Conservation (phyloP, 2,329 filamentous ascomycete genomes). For the Pestalotiopsis sp. region DNA sequence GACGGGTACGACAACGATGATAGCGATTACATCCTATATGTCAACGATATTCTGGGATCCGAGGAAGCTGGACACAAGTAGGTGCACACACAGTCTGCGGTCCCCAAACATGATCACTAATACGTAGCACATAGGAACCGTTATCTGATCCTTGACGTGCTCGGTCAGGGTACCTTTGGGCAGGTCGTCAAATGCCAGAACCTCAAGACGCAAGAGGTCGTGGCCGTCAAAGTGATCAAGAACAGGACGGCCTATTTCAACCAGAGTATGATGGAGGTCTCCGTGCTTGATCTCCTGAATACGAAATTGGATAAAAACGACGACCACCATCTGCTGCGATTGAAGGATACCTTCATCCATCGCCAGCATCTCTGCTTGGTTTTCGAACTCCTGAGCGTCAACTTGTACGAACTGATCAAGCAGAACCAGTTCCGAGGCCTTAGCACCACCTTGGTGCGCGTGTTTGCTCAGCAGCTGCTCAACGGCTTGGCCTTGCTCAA, state of each 20-base stretch:
- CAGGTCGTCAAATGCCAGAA: constrained; percentile 99
- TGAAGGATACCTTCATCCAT: constrained; percentile 99
- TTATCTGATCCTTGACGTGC: constrained; percentile 94
- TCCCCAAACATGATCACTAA: constrained; percentile 7
- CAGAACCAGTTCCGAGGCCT: constrained; percentile 98
- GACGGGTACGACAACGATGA: constrained; percentile 99
- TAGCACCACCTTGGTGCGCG: constrained; percentile 93
- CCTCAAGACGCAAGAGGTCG: constrained; percentile 95
- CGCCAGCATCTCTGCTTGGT: constrained; percentile 94
- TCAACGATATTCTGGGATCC: constrained; percentile 96
- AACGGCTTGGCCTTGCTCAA: constrained; percentile 91
- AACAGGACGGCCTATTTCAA: constrained; percentile 99
- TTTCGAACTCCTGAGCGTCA: constrained; percentile 95
- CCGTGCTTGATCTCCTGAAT: constrained; percentile 93
- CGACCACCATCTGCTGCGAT: constrained; percentile 89
- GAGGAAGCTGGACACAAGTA: constrained; percentile 98
- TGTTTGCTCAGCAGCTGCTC: constrained; percentile 95
- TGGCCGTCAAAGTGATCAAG: constrained; percentile 98
- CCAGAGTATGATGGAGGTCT: constrained; percentile 99
- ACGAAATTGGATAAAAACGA: constrained; percentile 99
- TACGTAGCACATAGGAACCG: constrained; percentile 65
- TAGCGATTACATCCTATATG: constrained; percentile 98
- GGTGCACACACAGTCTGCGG: constrained; percentile 29
- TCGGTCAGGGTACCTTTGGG: constrained; percentile 96
- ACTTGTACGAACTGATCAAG: constrained; percentile 98